Base-by-base conservation (phyloP, 331 rosid genomes). In the Cydonia oblonga region DNA sequence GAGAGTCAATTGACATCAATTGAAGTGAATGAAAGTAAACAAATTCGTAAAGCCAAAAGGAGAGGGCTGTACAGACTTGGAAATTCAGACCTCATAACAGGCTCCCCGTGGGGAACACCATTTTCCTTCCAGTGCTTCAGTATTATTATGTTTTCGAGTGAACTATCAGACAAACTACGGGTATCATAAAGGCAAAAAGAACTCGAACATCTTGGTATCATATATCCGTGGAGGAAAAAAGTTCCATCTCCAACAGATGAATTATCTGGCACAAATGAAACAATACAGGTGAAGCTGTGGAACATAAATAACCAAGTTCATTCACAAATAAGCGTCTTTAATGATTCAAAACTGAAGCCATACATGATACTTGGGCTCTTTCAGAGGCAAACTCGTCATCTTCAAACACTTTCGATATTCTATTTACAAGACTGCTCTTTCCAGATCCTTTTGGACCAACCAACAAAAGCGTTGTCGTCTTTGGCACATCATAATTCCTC, bases 321-420 rank as follows among this genome's bases (percentile, higher is more conserved):
- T 38, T 23, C 15, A 2, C 8, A 38, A 71, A 58, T 4, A 9
- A 25, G 26, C 35, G 44, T 53, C 9, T 60, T 56, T 58, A 53
- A 67, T 66, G 29, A 53, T 77, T 61, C 74, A 52, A 8, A 68
- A 69, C 35, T 24, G 35, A 46, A 51, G 40, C 6, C 46, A 70
- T 90, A 93, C 96, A 90, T 83, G 98, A 86, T 30, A 89, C 90
- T 87, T 93, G 98, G 71, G 97, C 96, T 82, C 98, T 89, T 19
- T 74, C 87, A 2, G 92, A 78, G 30, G 81, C 81, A 57, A 79
- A 89, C 79, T 81, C 78, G 81, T 85, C 96, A 69, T 79, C 79
- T 52, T 90, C 97, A 66, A 93, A 71, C 79, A 84, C 86, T 83
- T 68, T 81, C 44, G 95, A 87, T 66, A 93, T 93, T 83, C 86